Conservation (phyloP, 2,329 filamentous ascomycete species). For the Dactylellina cionopaga region DNA sequence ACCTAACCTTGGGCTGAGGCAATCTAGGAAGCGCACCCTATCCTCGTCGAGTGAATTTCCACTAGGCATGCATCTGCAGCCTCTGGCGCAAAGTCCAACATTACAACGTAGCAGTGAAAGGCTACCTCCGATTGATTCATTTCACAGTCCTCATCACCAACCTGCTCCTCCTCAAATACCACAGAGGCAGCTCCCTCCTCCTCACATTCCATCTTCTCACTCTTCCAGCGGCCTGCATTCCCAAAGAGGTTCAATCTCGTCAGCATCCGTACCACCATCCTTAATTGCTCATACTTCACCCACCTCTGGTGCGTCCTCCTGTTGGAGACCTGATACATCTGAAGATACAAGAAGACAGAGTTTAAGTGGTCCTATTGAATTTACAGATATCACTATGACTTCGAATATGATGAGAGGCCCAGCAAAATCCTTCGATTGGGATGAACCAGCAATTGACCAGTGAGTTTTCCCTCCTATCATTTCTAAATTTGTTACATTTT, state of each 20-base stretch:
- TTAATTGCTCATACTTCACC: conserved; percentile 54
- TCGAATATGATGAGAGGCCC: conserved; percentile 56
- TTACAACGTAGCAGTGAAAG: conserved; percentile 55
- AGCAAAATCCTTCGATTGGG: conserved; percentile 61
- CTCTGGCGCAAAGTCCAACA: conserved; percentile 55
- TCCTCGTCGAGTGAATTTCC: conserved; percentile 59
- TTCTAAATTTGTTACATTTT: conserved; percentile 25
- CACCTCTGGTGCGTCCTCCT: conserved; percentile 55
- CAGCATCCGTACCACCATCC: conserved; percentile 51
- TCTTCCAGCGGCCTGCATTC: conserved; percentile 53
- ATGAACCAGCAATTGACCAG: conserved; percentile 63
- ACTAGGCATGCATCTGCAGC: conserved; percentile 56
- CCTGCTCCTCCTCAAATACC: conserved; percentile 56
- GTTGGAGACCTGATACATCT: conserved; percentile 53
- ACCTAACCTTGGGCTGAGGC: conserved; percentile 51
- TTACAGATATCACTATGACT: conserved; percentile 56
- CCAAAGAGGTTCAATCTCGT: conserved; percentile 51
- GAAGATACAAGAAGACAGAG: conserved; percentile 57
- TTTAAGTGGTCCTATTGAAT: conserved; percentile 57
- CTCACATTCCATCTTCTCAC: conserved; percentile 57
- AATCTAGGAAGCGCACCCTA: conserved; percentile 64
- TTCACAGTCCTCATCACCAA: conserved; percentile 57
- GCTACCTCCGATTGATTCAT: conserved; percentile 57
- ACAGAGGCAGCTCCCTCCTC: conserved; percentile 56
- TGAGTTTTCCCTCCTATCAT: conserved; percentile 54